Base-by-base conservation (phyloP, 441 rosid species). In the Bruguiera hainesii region DNA sequence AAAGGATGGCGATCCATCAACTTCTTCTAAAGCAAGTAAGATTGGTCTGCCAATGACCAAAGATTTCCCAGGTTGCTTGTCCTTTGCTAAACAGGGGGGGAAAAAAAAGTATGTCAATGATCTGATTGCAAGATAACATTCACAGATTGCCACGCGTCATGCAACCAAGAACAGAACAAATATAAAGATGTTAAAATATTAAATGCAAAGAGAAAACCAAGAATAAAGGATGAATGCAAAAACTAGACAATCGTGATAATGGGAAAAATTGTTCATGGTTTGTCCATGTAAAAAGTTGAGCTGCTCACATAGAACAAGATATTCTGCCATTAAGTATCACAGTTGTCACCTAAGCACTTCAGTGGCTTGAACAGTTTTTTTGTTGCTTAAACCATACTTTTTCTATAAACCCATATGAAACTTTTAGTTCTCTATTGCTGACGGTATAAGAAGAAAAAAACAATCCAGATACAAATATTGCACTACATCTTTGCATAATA, bases 1-100 rank as follows among this genome's bases (percentile, higher is more conserved):
- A 84, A 96, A 96, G 51, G 99, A 91, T 46, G 99, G 99, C 80
- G 90, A 71, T 71, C 98, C 99, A 75, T 96, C 99, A 70, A 88
- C 96, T 78, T 96, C 98, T 83, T 96, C 98, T 62, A 96, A 71
- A 64, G 99, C 99, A 76, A 89, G 94, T 76, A 96, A 82, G 78
- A 93, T 77, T 49, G 99, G 98, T 74, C 90, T 86, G 75, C 96
- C 96, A 60, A 85, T 42, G 66, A 93, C 89, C 21, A 82, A 71
- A 68, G 91, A 73, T 78, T 79, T 84, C 66, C 78, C 52, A 70
- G 87, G 81, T 72, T 74, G 81, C 74, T 86, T 87, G 50, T 87
- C 93, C 69, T 80, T 87, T 66, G 66, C 98, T 96, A 60, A 75
- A 71, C 61, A 51, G 49, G 65, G 73, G 73, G 25, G 26, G 33